A percentile compares a stretch with the other conserved stretches of the same genome.
Conservation (phyloP, 177 flowering plant genomes). For the Vitis hybrid region DNA sequence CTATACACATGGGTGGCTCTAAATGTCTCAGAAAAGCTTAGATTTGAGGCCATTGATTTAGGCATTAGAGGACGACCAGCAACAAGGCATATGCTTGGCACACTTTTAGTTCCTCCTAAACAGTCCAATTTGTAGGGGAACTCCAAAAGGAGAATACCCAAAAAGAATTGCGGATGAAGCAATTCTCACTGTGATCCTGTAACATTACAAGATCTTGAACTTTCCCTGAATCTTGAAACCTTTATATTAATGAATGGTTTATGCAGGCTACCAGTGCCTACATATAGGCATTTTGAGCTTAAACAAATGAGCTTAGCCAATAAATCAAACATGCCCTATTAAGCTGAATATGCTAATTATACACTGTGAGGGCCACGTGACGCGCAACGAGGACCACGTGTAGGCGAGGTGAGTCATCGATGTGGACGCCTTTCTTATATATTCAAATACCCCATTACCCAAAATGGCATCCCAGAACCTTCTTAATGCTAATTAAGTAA, state of each 20-base stretch:
- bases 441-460: conserved; percentile 19
- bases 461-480: conserved; percentile 28
- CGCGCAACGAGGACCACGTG: conserved; percentile 2
- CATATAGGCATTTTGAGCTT: conserved; percentile 14
- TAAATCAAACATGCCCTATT: conserved; percentile 12
- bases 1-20: background rate
- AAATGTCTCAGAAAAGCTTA: background rate
- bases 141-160: too few species aligned
- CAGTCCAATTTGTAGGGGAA: too few species aligned
- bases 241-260: conserved; percentile 9
- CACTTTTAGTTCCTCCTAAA: too few species aligned
- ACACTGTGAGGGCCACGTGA: background rate
- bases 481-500: conserved; percentile 20
- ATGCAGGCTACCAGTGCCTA: conserved; percentile 13
- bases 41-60: background rate
- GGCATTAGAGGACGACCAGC: background rate
- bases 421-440: background rate
- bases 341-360: conserved; percentile 9
- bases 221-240: background rate
- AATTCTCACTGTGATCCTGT: background rate
- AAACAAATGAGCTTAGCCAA: conserved; percentile 12
- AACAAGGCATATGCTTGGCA: too few species aligned
- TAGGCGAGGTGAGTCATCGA: conserved; percentile 18
- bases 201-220: conserved; percentile 1
- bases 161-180: background rate